Conservation (phyloP, 768 basidiomycete species). For the Tulasnella sp. region DNA sequence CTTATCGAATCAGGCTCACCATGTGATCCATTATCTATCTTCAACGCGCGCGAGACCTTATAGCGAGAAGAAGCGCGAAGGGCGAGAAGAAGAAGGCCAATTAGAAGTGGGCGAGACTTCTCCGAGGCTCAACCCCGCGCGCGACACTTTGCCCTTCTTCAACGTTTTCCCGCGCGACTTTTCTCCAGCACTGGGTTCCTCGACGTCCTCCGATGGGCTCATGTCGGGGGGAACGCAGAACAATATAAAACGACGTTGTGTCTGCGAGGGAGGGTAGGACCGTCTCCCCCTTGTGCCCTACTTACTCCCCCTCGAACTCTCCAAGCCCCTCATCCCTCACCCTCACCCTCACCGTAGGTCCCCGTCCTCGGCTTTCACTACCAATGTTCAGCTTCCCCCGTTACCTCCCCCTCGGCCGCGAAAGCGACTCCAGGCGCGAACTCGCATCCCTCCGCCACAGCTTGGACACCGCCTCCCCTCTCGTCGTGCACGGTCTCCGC, state of each 20-base stretch:
- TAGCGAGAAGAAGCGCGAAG: neutral
- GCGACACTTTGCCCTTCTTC: too few relatives aligned
- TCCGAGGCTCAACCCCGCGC: neutral
- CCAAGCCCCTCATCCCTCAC: neutral
- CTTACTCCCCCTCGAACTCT: neutral
- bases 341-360: neutral
- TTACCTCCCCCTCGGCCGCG: conserved; percentile 5
- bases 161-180: neutral
- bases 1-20: neutral
- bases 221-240: neutral
- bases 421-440: conserved; percentile 9
- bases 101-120: neutral
- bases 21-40: neutral
- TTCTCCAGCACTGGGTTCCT: neutral
- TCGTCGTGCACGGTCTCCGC: conserved; percentile 8
- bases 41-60: neutral
- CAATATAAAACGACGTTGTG: neutral
- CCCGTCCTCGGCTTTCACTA: neutral
- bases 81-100: neutral
- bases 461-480: conserved; percentile 11
- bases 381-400: conserved; percentile 1
- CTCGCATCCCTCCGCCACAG: conserved; percentile 9
- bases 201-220: neutral
- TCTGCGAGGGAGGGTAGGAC: neutral
- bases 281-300: neutral